Evolutionary conservation across 2,329 filamentous ascomycete species (phyloP).

Genomic region (Sphaerulina musiva): DNA sequence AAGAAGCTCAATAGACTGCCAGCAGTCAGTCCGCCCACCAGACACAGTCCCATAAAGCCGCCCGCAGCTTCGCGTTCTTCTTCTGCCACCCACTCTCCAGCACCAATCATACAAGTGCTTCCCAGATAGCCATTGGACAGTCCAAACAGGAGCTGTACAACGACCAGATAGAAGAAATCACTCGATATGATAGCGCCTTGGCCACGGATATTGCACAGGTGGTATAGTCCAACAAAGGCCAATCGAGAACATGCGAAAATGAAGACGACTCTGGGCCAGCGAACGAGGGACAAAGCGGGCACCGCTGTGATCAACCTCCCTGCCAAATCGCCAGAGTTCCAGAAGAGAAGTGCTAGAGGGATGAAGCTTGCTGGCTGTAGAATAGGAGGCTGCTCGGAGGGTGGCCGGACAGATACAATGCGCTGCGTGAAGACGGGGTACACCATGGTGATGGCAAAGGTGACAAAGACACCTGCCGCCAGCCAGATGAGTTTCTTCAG

Average conservation of each 20-base stretch:
- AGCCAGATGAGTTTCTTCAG: constrained; percentile 74
- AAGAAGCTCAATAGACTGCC: constrained; percentile 90
- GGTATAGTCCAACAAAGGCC: constrained; percentile 74
- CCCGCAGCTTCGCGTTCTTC: constrained; percentile 83
- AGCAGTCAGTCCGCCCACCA: constrained; percentile 74
- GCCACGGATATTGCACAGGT: constrained; percentile 80
- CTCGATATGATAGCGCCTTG: constrained; percentile 66
- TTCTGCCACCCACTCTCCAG: constrained; percentile 70
- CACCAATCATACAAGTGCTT: constrained; percentile 86
- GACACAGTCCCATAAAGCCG: constrained; percentile 85
- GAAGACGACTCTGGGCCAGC: constrained; percentile 62
- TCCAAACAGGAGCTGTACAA: constrained; percentile 80
- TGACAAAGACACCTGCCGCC: constrained; percentile 68
- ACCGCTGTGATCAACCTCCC: constrained; percentile 64
- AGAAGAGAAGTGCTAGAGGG: constrained; percentile 81
- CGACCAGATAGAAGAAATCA: constrained; percentile 78
- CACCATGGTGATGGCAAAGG: constrained; percentile 82
- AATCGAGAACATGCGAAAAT: constrained; percentile 58
- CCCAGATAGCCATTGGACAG: constrained; percentile 81
- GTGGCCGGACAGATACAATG: constrained; percentile 39
- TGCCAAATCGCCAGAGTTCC: constrained; percentile 81
- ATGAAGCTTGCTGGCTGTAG: constrained; percentile 75
- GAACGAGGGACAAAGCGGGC: constrained; percentile 51
- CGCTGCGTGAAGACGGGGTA: constrained; percentile 80
- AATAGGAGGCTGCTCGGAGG: constrained; percentile 48